Conservation (phyloP, 129 eudicot species). For the Scalesia atractyloides region DNA sequence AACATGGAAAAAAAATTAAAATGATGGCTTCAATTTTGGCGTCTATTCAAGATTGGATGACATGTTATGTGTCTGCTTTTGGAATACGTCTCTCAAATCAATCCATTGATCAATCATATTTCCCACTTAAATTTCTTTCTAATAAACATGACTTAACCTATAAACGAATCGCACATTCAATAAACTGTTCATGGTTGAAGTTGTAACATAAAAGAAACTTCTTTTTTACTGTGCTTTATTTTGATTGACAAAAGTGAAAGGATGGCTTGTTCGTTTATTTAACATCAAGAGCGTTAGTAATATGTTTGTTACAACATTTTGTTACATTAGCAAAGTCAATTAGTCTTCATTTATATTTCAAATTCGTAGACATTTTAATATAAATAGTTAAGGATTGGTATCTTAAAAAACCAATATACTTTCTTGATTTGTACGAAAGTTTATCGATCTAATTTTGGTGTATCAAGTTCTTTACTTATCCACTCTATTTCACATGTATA, state of each 20-base stretch:
- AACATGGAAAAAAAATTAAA: slow-evolving; percentile 28
- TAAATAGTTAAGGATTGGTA: too few species aligned
- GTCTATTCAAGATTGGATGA: slow-evolving; percentile 32
- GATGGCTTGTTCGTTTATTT: not conserved
- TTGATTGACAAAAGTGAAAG: not conserved
- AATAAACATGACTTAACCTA: not conserved
- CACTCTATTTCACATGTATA: too few species aligned
- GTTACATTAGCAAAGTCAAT: too few species aligned
- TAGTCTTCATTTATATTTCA: too few species aligned
- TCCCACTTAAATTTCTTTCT: not conserved
- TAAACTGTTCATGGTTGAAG: not conserved
- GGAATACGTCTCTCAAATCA: slow-evolving; percentile 17
- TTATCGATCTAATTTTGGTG: too few species aligned
- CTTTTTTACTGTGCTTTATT: not conserved
- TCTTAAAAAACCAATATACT: too few species aligned
- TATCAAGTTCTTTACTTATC: too few species aligned
- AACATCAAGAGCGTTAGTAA: not conserved
- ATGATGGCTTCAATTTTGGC: slow-evolving; percentile 32
- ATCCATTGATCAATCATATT: slow-evolving; percentile 9
- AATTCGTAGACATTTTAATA: too few species aligned
- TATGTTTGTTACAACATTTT: not conserved
- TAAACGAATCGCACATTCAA: not conserved
- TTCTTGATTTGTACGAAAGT: too few species aligned
- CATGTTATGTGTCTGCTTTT: slow-evolving; percentile 39
- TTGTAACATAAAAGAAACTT: not conserved